Evolutionary conservation across 768 basidiomycete species (phyloP).

Genomic region (Mycena epipterygia): DNA sequence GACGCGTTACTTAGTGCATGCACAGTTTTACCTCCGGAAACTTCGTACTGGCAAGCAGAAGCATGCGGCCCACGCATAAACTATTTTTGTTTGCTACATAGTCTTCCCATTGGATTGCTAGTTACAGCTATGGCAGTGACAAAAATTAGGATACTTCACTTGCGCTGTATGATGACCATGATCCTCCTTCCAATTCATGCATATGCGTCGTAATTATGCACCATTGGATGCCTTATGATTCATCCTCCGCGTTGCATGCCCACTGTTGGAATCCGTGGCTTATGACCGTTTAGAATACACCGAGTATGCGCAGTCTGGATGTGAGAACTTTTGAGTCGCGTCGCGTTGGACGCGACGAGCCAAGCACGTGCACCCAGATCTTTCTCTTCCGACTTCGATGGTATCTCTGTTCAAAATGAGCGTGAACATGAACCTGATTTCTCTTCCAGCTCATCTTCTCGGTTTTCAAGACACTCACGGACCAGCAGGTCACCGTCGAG

Average conservation of each 20-base stretch:
- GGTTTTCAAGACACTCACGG: slow-evolving; percentile 98
- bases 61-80: slow-evolving; percentile 76
- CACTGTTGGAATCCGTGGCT: too few relatives aligned
- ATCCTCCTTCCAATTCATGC: slow-evolving; percentile 32
- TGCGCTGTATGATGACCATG: slow-evolving; percentile 34
- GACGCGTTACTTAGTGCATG: slow-evolving; percentile 38
- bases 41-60: slow-evolving; percentile 95
- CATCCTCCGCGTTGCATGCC: too few relatives aligned
- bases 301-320: not conserved
- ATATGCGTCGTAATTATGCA: slow-evolving; percentile 27
- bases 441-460: slow-evolving; percentile 87
- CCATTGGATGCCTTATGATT: not conserved
- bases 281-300: too few relatives aligned
- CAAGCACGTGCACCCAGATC: slow-evolving; percentile 1
- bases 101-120: slow-evolving; percentile 26
- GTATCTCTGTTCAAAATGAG: not conserved
- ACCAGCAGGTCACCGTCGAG: slow-evolving; percentile 96
- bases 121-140: slow-evolving; percentile 24
- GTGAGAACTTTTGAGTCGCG: not conserved
- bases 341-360: slow-evolving; percentile 6
- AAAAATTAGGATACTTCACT: slow-evolving; percentile 34
- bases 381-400: slow-evolving; percentile 24
- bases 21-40: slow-evolving; percentile 94
- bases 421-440: slow-evolving; percentile 26
- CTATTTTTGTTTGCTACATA: slow-evolving; percentile 26